Base-by-base conservation (phyloP, 2,329 filamentous ascomycete species). In the Ophiostoma tasmaniense region DNA sequence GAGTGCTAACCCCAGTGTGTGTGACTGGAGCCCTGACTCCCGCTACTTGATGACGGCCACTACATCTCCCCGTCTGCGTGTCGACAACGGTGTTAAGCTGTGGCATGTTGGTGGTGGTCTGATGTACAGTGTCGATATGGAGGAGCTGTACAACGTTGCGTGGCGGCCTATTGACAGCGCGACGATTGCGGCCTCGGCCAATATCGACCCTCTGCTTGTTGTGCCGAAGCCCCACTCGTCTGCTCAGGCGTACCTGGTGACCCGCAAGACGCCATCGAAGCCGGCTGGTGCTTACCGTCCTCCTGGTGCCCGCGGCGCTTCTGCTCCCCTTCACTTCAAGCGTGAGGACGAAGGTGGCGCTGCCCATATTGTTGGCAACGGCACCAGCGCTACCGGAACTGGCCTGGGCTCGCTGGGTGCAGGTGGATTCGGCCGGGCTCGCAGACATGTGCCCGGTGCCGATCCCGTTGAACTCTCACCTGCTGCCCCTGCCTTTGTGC, bases 21-120 rank as follows among this genome's bases (percentile, higher is more conserved):
- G 95, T 82, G 89, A 95, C 77, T 99, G 95, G 95, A 96, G 93
- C 75, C 93, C 95, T 6, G 95, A 99, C 78, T 96, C 94, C 75
- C 91, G 90, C 76, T 95, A 93, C 78, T 93, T 99, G 77, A 85
- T 99, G 82, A 98, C 95, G 59, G 95, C 95, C n/a, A 99, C 94
- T 25, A 98, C 94, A 17, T 97, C 93, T 73, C 95, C 95, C 5
- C 90, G 95, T 72, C 87, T 99, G 70, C 90, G 95, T 74, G 95
- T 99, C 61, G 95, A 99, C 81, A 99, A 99, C 75, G 95, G 94
- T 71, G 86, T 99, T 74, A 93, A 93, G 77, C 86, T 99, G 74
- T 99, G 93, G 91, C 94, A 99, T 78, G 90, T 96, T 42, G 87
- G 89, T 72, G 95, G 95, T 64, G 85, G 85, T 45, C 83, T 99